Base-by-base conservation (phyloP, 192 early-diverging fungal species). In the Entomortierella chlamydospora region DNA sequence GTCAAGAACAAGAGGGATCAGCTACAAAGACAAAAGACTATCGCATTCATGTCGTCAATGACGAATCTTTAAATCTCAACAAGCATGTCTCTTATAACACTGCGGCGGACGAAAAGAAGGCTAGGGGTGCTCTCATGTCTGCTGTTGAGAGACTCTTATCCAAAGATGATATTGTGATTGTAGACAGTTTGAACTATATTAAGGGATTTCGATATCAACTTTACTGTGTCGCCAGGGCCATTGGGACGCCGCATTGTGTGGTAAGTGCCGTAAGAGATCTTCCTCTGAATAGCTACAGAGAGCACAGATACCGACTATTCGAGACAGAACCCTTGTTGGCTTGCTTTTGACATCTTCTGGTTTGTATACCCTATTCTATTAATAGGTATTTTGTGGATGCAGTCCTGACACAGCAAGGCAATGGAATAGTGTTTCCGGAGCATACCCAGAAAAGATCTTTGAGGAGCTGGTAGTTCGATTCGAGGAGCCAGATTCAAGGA, bases 191-290 rank as follows among this genome's bases (percentile, higher is more conserved):
- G 72, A 99, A 99, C 82, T 98, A 99, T 83, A 99, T 99, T 81
- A 99, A 99, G 86, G 97, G 98, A 7, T 96, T 96, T 73, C 87
- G 98, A 66, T 99, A 99, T 84, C 97, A 99, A 82, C 87, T 99
- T 25, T 96, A 95, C 83, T 96, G 96, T 72, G 84, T 96, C 18
- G 91, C 95, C 0, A 89, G 94, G 25, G 93, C 91, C 45, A 86
- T 95, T 33, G 88, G 91, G 53, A 97, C 96, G 0, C 93, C 97
- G 8, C 91, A 94, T 45, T 98, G 96, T 62, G 88, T 94, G 18
- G 88, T 94, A 83, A 76, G 79, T 64, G 23, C 20, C 15, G 20
- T 47, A 11, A 47, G 4, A 20, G 5, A 12, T 47, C 15, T 47
- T 47, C 15, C 2, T 47, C 4, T 47, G 3, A 12, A 20, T 47